Evolutionary conservation across 2,329 filamentous ascomycete genomes (phyloP), one percentile per base, ranked within the genome.

Genomic region (Sphaceloma murrayae): DNA sequence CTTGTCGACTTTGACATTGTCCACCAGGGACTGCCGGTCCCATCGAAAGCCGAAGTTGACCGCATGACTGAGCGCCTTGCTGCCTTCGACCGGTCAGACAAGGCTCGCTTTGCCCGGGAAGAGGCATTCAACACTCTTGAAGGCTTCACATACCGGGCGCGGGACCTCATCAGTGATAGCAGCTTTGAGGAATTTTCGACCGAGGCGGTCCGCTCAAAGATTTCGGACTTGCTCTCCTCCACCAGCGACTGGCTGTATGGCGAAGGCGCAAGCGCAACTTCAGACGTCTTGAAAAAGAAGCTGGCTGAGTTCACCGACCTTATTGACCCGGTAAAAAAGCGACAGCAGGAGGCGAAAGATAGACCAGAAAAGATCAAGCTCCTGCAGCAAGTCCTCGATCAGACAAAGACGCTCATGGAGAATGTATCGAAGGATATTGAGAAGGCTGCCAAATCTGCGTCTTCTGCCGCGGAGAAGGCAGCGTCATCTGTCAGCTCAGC

Each of bases 81-180:
- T 55, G 81, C 85, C 3, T 96, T 98, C 55, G 86, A 93, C 53
- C 71, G 75, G 18, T 94, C 89, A 2, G 91, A 98, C 63, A 76
- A 75, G 53, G 77, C 82, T 19, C 82, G 88, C 40, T 66, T 78
- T 26, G 69, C 78, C 47, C 78, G 88, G 22, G 88, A 95, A 60
- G 89, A 95, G 61, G 78, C 85, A 1, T 69, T 95, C 46, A 98
- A 96, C 65, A 82, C 84, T 52, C 77, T 98, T n/a, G 91, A 98
- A 64, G 81, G 75, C 9, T 96, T 83, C 63, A 94, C 89, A 10
- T 98, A 98, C 70, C 82, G 79, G 56, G 76, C 84, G 19, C 80
- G 87, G 18, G 87, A 95, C 61, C 72, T 94, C 33, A 70, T 95
- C 2, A 81, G 85, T 31, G 80, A 82, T 48, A 78, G 85, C 36